Evolutionary conservation across 768 basidiomycete species (phyloP), one percentile per base, ranked within the genome.

Genomic region (Amyloporia xantha): DNA sequence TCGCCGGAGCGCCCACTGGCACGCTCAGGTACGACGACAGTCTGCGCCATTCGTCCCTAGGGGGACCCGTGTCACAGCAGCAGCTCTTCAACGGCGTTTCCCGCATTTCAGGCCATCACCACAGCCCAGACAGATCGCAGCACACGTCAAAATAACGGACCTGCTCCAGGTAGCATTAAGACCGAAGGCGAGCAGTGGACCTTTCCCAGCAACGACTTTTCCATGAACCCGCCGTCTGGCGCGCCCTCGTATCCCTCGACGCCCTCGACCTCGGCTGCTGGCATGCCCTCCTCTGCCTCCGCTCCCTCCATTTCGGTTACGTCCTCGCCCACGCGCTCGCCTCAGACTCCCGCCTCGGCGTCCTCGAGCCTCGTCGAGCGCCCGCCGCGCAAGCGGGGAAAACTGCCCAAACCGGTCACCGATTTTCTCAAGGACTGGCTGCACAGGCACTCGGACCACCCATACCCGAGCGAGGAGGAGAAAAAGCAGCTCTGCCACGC

Each of bases 401-500:
- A 92, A 68, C 77, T 92, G 9, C 89, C 89, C 38, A 91, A 91
- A 71, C 87, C 89, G 68, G 89, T 89, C 30, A 91, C 89, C 26
- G 89, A 92, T 68, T 89, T 81, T 60, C 77, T 92, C 66, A 90
- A 91, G 60, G 82, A 87, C 6, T 91, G 90, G 90, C 71, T 91
- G 27, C 85, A 91, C 61, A 79, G 85, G 54, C 89, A 92, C 62
- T 85, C 85, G 2, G 89, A 91, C 63, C 90, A 91, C 58, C 89
- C 89, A 21, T 92, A 92, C 64, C 89, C 89, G 26, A 84, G 81
- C 57, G 89, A 92, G 64, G 87, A 91, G 53, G 89, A 91, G 74
- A 92, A 92, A 70, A 91, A 91, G 61, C 85, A 87, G 62, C 69
- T 92, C 55, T 91, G 89, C 66, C 79, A 85, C 58, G 85, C 86